phyloP scores from a whole-genome alignment of 495 filamentous ascomycete species.

The Cryomyces minteri region DNA sequence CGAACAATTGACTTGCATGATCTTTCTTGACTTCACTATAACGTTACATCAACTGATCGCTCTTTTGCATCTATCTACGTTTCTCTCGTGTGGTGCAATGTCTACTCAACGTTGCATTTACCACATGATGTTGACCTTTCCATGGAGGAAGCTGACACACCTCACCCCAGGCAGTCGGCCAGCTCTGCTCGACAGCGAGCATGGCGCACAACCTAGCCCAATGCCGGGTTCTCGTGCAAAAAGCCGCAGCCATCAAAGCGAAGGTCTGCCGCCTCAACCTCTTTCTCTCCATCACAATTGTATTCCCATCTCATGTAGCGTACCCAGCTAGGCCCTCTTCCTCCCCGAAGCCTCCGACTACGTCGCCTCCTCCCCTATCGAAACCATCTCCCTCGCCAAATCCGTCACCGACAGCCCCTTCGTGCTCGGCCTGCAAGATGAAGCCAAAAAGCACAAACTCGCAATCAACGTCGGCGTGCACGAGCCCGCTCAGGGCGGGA shows the following conservation, averaged over 20 bases:
- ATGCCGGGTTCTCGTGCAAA: slow-evolving; percentile 50
- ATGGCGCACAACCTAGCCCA: slow-evolving; percentile 63
- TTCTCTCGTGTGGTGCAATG: no score
- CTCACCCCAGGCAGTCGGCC: slow-evolving; percentile 52
- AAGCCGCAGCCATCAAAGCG: slow-evolving; percentile 56
- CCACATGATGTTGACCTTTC: no score
- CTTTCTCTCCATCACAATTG: neutral
- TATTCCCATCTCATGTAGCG: slow-evolving; percentile 1
- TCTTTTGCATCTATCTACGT: no score
- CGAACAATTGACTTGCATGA: no score
- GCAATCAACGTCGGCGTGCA: slow-evolving; percentile 84
- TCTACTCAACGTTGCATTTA: no score
- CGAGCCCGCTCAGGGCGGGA: slow-evolving; percentile 40
- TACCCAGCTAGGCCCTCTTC: slow-evolving; percentile 47
- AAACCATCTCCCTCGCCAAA: slow-evolving; percentile 46
- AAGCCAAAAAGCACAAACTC: slow-evolving; percentile 38
- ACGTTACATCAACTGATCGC: no score
- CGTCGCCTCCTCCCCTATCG: slow-evolving; percentile 45
- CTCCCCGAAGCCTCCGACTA: slow-evolving; percentile 89
- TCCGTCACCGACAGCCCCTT: slow-evolving; percentile 40
- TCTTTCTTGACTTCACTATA: no score
- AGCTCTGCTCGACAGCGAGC: slow-evolving; percentile 67
- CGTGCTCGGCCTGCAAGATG: slow-evolving; percentile 49
- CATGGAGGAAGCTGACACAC: no score
- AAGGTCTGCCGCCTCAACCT: slow-evolving; percentile 33